Base-by-base conservation (phyloP, 306 rosid species). In the Sicyos baderoa region DNA sequence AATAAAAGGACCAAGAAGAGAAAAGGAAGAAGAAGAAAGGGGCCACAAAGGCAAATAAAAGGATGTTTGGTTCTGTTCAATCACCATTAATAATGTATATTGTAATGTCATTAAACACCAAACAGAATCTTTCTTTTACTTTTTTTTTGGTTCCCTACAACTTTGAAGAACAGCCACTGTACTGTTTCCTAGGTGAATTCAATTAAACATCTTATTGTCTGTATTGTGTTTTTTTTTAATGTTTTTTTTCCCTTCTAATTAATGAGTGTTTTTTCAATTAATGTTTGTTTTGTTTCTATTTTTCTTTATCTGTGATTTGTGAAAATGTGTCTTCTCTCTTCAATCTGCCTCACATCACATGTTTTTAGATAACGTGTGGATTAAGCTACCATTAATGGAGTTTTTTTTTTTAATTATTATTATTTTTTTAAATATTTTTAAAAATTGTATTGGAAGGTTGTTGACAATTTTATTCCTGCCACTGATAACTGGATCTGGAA, bases 51-150 rank as follows among this genome's bases (percentile, higher is more conserved):
- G 86, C 86, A 88, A 89, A 85, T 81, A 83, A 37, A 0, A 37
- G 81, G 81, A 85, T 87, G 90, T 87, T 57, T 89, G 84, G 90
- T 81, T 86, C 78, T 86, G 89, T 86, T 84, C 82, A 77, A 84
- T 81, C 83, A 57, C 80, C 95, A 87, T 84, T 84, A 74, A 86
- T 78, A 37, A 37, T 37, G n/a, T n/a, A n/a, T n/a, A 5, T 37
- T 37, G 59, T 81, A 73, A 85, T 78, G 53, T 78, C 78, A 75
- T 82, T 68, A 75, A 72, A 15, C 54, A 62, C 50, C 14, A 25
- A 49, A 75, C 73, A 63, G 55, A 70, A 62, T 73, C 71, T 85
- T 74, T 79, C 64, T 73, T 57, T 79, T 19, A 56, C 60, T 9
- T 68, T 76, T 15, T 48, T 29, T 18, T 11, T 10, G 52, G 70